Conservation (phyloP, 257 asterid species). For the Gynochthodes officinalis region DNA sequence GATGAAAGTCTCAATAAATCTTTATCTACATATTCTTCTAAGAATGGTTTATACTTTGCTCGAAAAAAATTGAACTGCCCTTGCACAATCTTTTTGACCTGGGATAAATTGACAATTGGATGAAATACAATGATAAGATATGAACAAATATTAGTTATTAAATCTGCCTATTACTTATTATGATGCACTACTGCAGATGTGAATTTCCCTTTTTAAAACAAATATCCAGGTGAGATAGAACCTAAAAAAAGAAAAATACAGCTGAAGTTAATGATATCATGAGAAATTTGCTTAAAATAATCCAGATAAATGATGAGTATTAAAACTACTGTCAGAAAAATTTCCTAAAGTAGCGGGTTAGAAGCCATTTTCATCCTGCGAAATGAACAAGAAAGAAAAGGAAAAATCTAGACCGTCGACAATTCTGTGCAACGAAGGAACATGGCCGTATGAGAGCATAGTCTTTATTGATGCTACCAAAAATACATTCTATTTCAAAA, state of each 20-base stretch:
- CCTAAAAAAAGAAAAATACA: too few relatives aligned
- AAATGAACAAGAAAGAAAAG: background rate
- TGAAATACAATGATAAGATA: constrained; percentile 14
- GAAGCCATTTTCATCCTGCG: background rate
- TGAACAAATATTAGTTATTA: background rate
- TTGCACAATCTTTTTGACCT: constrained; percentile 77
- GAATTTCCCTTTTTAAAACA: background rate
- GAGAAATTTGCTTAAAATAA: background rate
- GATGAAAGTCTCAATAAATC: constrained; percentile 55
- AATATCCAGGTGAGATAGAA: background rate
- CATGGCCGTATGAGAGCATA: background rate
- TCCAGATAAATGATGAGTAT: background rate
- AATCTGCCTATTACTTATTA: background rate
- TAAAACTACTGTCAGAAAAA: background rate
- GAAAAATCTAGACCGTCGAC: background rate
- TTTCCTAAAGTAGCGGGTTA: background rate
- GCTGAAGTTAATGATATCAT: background rate
- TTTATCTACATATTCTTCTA: constrained; percentile 57
- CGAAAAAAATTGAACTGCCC: constrained; percentile 72
- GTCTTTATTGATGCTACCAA: background rate
- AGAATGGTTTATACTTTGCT: constrained; percentile 53
- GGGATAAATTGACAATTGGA: constrained; percentile 4
- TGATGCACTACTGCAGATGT: background rate
- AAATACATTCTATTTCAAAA: background rate
- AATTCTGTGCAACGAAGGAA: background rate